These are phyloP conservation scores for Annona cherimola DNA, from an alignment of 164 flowering plant genomes.

Conservation along the genomic window DNA sequence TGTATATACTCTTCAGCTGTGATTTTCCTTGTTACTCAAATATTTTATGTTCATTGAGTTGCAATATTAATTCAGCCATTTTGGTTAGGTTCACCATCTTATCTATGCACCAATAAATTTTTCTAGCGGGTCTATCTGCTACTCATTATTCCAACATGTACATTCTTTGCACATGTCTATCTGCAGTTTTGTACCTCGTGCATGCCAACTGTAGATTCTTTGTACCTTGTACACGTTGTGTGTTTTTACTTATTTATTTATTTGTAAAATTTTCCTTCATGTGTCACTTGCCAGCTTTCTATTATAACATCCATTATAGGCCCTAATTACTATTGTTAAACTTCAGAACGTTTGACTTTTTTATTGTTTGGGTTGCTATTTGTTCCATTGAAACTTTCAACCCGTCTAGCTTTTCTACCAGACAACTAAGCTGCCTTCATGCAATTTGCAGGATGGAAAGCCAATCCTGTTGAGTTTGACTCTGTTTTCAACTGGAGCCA, in stretches of 20 bases:
- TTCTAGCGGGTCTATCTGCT: too few relatives aligned
- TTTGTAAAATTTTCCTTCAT: background rate
- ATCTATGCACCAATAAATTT: too few relatives aligned
- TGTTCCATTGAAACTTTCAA: background rate
- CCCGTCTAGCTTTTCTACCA: background rate
- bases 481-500: constrained; percentile 85
- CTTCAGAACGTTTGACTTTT: background rate
- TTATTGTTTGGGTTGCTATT: background rate
- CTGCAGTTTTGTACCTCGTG: too few relatives aligned
- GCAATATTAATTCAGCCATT: background rate
- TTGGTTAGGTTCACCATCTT: background rate
- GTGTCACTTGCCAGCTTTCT: background rate
- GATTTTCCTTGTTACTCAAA: background rate
- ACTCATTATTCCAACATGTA: too few relatives aligned
- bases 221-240: too few relatives aligned
- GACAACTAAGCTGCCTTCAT: constrained; percentile 8
- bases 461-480: constrained; percentile 98
- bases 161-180: too few relatives aligned
- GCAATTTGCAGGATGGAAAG: constrained; percentile 81
- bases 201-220: too few relatives aligned
- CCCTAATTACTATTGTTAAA: background rate
- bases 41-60: background rate
- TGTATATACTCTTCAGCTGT: too few relatives aligned
- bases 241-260: too few relatives aligned
- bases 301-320: background rate